Base-by-base conservation (phyloP, 345 rosid species). In the Litchi chinensis region DNA sequence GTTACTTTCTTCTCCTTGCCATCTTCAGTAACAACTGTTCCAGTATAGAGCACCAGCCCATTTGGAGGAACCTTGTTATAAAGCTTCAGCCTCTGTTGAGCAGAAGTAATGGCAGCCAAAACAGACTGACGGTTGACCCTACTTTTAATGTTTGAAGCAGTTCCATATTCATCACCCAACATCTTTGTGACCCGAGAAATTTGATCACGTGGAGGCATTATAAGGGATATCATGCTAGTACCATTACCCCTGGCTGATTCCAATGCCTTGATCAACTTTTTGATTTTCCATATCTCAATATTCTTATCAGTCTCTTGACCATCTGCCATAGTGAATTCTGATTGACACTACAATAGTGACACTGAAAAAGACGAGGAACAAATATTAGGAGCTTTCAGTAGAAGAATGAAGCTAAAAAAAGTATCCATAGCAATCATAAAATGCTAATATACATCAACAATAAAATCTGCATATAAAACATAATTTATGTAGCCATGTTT, bases 121-220 rank as follows among this genome's bases (percentile, higher is more conserved):
- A 94, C 97, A 21, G 98, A 94, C 64, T 94, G 97, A 56, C 95
- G 93, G 73, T 93, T 94, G 71, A 95, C 98, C 80, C 98, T 85
- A 75, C 97, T 93, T 82, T 95, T 95, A 79, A 95, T 95, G 90
- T 95, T 93, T 12, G 98, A 93, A 44, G 98, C 97, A 75, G 97
- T 95, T 79, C 97, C 97, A 76, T 86, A 95, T 83, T 95, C 98
- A 86, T 95, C 97, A 68, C 97, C 97, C 46, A 95, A 89, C 98
- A 95, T 95, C 89, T 95, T 95, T 0, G 97, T 91, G 78, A 95
- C 98, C 71, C 97, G 89, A 71, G 96, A 88, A 16, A 95, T 87
- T 79, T 93, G 98, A 90, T 95, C 97, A 64, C 97, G 93, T 41
- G 98, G 98, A 70, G 97, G 98, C 97, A 95, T 93, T 4, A 95